A percentile compares a stretch with the other conserved stretches of the same genome.
Evolutionary conservation across 225 moss, liverwort and hornwort genomes (phyloP).

Genomic region (Climacium dendroides): DNA sequence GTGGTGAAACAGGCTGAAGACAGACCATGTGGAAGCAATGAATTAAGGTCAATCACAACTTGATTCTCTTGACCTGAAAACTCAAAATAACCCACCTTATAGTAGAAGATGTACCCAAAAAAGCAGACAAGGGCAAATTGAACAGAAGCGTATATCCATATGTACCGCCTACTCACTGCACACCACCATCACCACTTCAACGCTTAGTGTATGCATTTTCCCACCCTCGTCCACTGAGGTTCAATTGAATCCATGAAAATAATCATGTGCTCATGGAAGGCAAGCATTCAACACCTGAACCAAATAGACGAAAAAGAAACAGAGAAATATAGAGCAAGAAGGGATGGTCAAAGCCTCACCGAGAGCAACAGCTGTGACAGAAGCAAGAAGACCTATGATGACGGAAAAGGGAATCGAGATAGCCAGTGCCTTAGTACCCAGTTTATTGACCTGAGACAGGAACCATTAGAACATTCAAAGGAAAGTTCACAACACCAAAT

Average conservation of each 20-base stretch:
- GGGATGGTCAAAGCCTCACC: conserved; percentile 3
- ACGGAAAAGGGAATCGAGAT: conserved; percentile 44
- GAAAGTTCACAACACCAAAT: background rate
- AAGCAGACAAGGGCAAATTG: conserved; percentile 35
- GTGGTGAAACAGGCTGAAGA: background rate
- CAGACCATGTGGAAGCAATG: background rate
- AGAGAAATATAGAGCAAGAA: background rate
- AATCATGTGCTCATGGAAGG: background rate
- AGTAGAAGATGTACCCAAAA: conserved; percentile 28
- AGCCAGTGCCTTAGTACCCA: conserved; percentile 22
- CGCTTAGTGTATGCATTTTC: background rate
- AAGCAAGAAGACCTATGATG: conserved; percentile 38
- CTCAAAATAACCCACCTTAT: conserved; percentile 2
- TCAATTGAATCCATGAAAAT: background rate
- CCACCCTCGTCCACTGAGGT: background rate
- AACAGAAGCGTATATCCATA: conserved; percentile 31
- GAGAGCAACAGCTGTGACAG: conserved; percentile 27
- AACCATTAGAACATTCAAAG: background rate
- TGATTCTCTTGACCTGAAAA: background rate
- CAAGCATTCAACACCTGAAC: background rate
- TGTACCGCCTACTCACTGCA: conserved; percentile 33
- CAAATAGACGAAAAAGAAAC: background rate
- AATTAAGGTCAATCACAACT: background rate
- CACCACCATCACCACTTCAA: background rate
- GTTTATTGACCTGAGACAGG: conserved; percentile 14